These are phyloP conservation scores for Pestalotiopsis fici DNA, from an alignment of 2,329 filamentous ascomycete species.

Conservation along the genomic window DNA sequence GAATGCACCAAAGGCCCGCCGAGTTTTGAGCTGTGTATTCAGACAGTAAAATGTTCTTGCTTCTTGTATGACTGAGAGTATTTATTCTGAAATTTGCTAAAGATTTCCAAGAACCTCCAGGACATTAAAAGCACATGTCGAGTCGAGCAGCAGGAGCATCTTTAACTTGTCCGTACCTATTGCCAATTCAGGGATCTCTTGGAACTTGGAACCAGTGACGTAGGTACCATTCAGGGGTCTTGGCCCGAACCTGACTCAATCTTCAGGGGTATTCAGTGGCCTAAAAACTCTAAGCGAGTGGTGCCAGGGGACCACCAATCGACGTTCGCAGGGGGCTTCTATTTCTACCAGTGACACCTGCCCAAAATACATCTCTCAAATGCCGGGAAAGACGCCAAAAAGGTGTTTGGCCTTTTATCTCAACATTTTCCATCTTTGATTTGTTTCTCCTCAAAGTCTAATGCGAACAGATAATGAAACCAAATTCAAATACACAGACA, in stretches of 20 bases:
- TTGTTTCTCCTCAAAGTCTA: not conserved
- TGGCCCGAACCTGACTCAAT: not conserved
- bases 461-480: not conserved
- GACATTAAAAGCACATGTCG: not conserved
- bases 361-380: not conserved
- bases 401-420: not conserved
- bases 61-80: not conserved
- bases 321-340: not conserved
- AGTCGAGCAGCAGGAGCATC: too few species aligned
- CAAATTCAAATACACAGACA: not conserved
- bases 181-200: not conserved
- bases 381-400: not conserved
- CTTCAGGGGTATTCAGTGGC: not conserved
- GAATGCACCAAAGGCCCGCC: not conserved
- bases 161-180: not conserved
- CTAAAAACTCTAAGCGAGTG: not conserved
- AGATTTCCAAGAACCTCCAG: not conserved
- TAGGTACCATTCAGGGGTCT: not conserved
- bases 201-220: not conserved
- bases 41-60: not conserved
- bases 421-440: not conserved
- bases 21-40: not conserved
- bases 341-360: not conserved
- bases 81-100: not conserved
- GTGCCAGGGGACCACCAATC: not conserved